These are phyloP conservation scores for Macrolepiota fuliginosa DNA, from an alignment of 768 basidiomycete genomes.

Conservation along the genomic window DNA sequence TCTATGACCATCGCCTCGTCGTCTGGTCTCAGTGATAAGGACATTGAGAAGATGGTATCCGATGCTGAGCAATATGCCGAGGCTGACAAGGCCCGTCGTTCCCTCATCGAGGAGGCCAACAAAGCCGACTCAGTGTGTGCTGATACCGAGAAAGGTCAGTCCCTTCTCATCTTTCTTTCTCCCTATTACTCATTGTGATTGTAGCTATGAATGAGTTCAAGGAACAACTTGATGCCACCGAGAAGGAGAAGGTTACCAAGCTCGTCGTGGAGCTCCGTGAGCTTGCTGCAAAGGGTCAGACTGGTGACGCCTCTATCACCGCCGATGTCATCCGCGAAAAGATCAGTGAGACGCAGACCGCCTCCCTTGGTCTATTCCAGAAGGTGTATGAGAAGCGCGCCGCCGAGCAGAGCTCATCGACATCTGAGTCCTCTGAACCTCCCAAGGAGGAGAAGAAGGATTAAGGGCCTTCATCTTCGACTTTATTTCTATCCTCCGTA, in stretches of 20 bases:
- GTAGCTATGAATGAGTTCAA: conserved; percentile 96
- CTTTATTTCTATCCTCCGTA: conserved; percentile 11
- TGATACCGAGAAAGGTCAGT: conserved; percentile 92
- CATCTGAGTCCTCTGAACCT: conserved; percentile 40
- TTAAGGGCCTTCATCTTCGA: conserved; percentile 34
- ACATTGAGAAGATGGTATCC: conserved; percentile 95
- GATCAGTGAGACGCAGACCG: conserved; percentile 91
- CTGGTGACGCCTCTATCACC: conserved; percentile 75
- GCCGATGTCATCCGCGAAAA: conserved; percentile 89
- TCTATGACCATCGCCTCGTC: conserved; percentile 98
- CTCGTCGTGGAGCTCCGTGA: conserved; percentile 87
- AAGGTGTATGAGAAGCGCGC: conserved; percentile 95
- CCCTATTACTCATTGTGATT: conserved; percentile 9
- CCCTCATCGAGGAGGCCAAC: conserved; percentile 94
- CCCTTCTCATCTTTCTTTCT: neutral
- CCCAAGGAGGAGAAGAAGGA: conserved; percentile 85
- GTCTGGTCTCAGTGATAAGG: conserved; percentile 93
- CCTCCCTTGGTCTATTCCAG: conserved; percentile 95
- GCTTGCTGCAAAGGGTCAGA: conserved; percentile 85
- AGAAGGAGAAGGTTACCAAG: conserved; percentile 92
- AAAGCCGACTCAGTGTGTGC: conserved; percentile 91
- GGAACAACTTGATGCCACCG: conserved; percentile 88
- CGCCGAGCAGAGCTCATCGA: conserved; percentile 54
- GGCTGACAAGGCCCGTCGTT: conserved; percentile 82
- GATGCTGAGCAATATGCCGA: conserved; percentile 96